Evolutionary conservation across 306 rosid genomes (phyloP), one percentile per base, ranked within the genome.

Genomic region (Prosopis cineraria): DNA sequence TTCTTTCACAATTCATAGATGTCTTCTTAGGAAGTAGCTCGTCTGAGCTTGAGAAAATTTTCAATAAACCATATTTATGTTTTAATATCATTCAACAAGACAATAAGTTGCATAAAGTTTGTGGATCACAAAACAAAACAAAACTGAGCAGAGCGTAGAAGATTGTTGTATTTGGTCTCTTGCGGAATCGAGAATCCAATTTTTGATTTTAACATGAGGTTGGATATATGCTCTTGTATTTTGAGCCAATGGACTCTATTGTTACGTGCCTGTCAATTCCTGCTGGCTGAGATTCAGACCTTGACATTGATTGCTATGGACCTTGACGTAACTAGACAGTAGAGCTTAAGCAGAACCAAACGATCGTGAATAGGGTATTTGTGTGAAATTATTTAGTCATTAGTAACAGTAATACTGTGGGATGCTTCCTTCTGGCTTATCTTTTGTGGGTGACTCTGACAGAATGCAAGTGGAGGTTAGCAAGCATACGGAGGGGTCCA

Each of bases 381-480:
- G 37, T 0, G 3, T 55, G 56, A 44, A 39, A 47, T 37, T 59
- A 56, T 63, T 12, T 41, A 63, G 17, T 10, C 5, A 65, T 37
- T 37, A 65, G 69, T 34, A 47, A 20, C 1, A 40, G n/a, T 24
- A 41, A 68, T 69, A 70, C 10, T 14, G 33, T 60, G 31, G 52
- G 68, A 79, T 68, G 56, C 79, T 75, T 56, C 71, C 65, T 24
- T 20, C 1, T 10, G 6, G 66, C 30, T 37, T 44, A 41, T 53
- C 36, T 34, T 31, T 43, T 59, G 45, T 41, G 79, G 78, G 22
- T 81, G 79, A 82, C 24, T 31, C 31, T 84, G 81, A 72, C 87
- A 95, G 98, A 83, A 95, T 95, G 98, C 97, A 66, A 92, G 97
- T 95, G 87, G 98, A 95, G 77, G 98, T 95, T 73, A 95, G 98